Conservation (phyloP, 2,329 filamentous ascomycete species). For the Sporothrix inflata region DNA sequence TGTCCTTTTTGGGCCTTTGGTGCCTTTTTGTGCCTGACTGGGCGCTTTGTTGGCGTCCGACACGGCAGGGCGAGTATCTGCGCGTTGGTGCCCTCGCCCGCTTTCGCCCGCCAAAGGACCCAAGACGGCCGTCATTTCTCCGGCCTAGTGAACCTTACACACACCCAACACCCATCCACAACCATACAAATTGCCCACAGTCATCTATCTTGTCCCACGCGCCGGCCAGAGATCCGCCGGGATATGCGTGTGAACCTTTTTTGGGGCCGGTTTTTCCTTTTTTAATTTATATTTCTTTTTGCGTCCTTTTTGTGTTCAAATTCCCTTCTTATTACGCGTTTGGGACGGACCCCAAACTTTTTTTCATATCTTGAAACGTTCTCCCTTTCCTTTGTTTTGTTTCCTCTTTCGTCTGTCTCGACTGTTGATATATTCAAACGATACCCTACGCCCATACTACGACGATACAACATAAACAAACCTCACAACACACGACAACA, state of each 20-base stretch:
- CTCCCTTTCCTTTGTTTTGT: not conserved
- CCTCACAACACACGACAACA: not conserved
- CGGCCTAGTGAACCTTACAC: conserved; percentile 17
- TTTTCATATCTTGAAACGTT: not conserved
- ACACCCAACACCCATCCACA: not conserved
- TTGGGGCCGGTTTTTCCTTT: not conserved
- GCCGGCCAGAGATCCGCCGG: conserved; percentile 19
- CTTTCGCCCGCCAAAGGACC: not conserved
- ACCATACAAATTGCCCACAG: not conserved
- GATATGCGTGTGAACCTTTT: not conserved
- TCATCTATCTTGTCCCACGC: conserved; percentile 1
- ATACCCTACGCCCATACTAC: not conserved
- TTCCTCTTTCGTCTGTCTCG: not conserved
- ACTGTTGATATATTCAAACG: not conserved
- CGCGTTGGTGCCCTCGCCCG: not conserved
- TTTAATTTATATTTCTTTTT: not conserved
- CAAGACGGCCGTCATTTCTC: conserved; percentile 25
- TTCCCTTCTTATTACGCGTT: not conserved
- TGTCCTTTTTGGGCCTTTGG: not conserved
- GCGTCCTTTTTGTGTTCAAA: conserved; percentile 3
- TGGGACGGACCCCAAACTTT: conserved; percentile 1
- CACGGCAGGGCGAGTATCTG: conserved; percentile 3
- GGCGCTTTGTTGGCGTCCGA: not conserved
- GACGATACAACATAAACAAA: not conserved
- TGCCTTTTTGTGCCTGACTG: not conserved